Conservation (phyloP, 352 stramenopile species). For the Pythium phragmiticola region DNA sequence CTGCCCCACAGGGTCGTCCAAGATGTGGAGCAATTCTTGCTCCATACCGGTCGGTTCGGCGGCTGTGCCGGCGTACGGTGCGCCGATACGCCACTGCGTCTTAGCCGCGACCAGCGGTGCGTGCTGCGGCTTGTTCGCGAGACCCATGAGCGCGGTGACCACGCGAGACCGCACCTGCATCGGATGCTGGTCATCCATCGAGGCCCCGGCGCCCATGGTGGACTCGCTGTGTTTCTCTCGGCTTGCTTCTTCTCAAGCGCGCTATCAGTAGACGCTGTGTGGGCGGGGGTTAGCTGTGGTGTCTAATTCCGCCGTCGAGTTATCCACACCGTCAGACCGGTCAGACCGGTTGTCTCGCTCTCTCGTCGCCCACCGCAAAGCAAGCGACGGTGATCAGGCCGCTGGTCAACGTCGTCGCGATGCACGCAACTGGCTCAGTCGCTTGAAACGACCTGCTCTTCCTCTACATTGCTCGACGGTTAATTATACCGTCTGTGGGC, state of each 20-base stretch:
- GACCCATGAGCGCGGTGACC: constrained; percentile 44
- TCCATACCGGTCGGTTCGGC: constrained; percentile 57
- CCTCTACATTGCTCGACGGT: background rate
- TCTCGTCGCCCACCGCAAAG: background rate
- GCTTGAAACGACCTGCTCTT: constrained; percentile 6
- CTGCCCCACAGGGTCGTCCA: constrained; percentile 77
- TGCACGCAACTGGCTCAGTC: background rate
- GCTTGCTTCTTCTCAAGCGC: background rate
- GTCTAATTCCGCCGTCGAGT: background rate
- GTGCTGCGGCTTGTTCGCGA: constrained; percentile 64
- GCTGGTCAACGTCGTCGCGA: background rate
- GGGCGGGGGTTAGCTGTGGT: background rate
- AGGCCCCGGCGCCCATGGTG: constrained; percentile 43
- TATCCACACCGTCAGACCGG: background rate
- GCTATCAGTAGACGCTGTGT: background rate
- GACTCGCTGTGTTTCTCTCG: background rate
- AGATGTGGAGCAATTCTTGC: constrained; percentile 63
- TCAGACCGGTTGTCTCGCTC: background rate
- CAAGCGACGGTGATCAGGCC: background rate
- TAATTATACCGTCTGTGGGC: background rate
- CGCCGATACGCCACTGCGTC: constrained; percentile 74
- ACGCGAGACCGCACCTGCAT: constrained; percentile 53
- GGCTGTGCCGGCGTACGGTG: constrained; percentile 43
- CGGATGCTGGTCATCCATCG: constrained; percentile 28
- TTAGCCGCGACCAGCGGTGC: constrained; percentile 72